Conservation (phyloP, 2,329 filamentous ascomycete species). For the Monosporascus sp. region DNA sequence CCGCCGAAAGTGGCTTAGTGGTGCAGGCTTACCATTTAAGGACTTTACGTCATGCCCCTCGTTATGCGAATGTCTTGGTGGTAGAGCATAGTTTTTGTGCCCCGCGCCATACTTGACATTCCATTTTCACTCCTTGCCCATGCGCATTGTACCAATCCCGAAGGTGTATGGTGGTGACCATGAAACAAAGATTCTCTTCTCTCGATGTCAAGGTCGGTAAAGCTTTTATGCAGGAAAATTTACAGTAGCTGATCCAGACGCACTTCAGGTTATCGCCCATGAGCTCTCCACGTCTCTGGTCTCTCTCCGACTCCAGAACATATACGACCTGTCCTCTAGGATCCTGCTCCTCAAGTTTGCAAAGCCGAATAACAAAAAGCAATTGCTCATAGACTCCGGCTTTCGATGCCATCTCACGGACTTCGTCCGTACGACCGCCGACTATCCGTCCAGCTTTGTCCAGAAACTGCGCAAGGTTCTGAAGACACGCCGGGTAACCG, state of each 20-base stretch:
- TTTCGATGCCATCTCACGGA: slow-evolving; percentile 93
- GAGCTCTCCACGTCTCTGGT: slow-evolving; percentile 77
- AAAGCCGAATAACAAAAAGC: slow-evolving; percentile 82
- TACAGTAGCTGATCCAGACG: slow-evolving; percentile 2
- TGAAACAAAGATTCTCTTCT: slow-evolving; percentile 57
- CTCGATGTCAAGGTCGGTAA: slow-evolving; percentile 48
- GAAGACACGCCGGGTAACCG: slow-evolving; percentile 78
- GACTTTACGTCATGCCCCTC: too few relatives aligned
- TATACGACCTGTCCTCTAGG: slow-evolving; percentile 93
- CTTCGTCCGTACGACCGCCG: slow-evolving; percentile 81
- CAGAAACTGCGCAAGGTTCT: slow-evolving; percentile 79
- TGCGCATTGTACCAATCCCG: too few relatives aligned
- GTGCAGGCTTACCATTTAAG: too few relatives aligned
- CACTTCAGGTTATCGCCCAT: slow-evolving; percentile 76
- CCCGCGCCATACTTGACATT: background rate
- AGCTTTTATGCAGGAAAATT: background rate
- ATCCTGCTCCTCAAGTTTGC: slow-evolving; percentile 95
- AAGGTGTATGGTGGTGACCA: slow-evolving; percentile 15
- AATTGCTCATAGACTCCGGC: slow-evolving; percentile 87
- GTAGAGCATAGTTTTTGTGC: too few relatives aligned
- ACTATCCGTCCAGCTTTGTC: slow-evolving; percentile 81
- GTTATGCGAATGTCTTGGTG: too few relatives aligned
- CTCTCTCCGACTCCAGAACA: slow-evolving; percentile 78
- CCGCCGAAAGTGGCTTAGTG: too few relatives aligned
- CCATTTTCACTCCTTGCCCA: too few relatives aligned